Evolutionary conservation across 805 yeast genomes (phyloP).

Genomic region (Schwanniomyces polymorphus): DNA sequence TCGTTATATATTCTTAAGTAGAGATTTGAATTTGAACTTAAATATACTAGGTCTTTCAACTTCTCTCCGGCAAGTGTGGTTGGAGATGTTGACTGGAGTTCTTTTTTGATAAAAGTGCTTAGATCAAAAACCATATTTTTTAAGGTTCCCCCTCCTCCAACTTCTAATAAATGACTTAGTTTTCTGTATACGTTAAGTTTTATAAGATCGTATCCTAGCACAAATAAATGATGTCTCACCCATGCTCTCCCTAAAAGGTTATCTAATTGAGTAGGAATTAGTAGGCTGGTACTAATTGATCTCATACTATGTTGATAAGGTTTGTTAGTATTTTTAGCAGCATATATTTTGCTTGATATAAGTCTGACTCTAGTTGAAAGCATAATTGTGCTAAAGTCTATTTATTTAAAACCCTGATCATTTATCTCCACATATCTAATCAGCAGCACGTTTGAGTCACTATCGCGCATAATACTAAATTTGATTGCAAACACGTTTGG

Average conservation of each 20-base stretch:
- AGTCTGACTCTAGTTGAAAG: neutral
- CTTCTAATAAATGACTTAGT: constrained; percentile 23
- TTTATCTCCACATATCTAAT: neutral
- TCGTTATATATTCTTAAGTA: neutral
- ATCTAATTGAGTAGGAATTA: constrained; percentile 3
- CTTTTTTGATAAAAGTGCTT: constrained; percentile 29
- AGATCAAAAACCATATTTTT: constrained; percentile 38
- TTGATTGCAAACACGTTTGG: neutral
- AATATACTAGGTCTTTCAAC: constrained; percentile 20
- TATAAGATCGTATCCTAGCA: constrained; percentile 34
- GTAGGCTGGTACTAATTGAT: neutral
- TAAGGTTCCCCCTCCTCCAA: constrained; percentile 32
- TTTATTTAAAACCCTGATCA: neutral
- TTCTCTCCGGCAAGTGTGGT: constrained; percentile 13
- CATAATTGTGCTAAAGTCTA: neutral
- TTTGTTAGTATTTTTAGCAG: neutral
- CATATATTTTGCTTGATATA: neutral
- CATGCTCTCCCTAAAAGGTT: constrained; percentile 17
- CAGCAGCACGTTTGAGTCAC: neutral
- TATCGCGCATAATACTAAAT: neutral
- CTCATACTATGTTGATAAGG: neutral
- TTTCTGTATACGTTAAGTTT: constrained; percentile 32
- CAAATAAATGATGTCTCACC: constrained; percentile 32
- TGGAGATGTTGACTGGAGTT: constrained; percentile 15
- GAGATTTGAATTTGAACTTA: constrained; percentile 10